Conservation (phyloP, 805 yeast species). For the Zygosaccharomyces bisporus region DNA sequence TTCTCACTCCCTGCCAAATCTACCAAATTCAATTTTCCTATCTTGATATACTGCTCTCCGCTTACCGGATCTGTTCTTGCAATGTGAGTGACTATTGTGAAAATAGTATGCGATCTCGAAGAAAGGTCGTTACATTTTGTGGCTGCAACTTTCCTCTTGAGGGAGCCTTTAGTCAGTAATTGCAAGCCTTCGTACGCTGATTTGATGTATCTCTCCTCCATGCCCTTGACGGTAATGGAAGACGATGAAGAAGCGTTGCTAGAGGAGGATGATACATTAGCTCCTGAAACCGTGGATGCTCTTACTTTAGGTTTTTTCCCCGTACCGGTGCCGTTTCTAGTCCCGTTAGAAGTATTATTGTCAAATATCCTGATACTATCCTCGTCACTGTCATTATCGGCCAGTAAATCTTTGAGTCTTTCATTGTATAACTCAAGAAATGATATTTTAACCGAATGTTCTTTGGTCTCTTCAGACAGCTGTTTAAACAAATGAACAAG, state of each 20-base stretch:
- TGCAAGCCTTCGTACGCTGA: slow-evolving; percentile 50
- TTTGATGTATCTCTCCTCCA: slow-evolving; percentile 51
- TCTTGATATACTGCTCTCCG: slow-evolving; percentile 47
- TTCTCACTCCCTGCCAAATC: slow-evolving; percentile 94
- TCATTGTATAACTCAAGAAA: slow-evolving; percentile 83
- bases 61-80: slow-evolving; percentile 46
- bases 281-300: slow-evolving; percentile 1
- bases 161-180: slow-evolving; percentile 53
- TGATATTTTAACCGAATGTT: slow-evolving; percentile 63
- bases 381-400: slow-evolving; percentile 31
- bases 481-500: slow-evolving; percentile 51
- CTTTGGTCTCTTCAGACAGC: slow-evolving; percentile 43
- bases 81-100: slow-evolving; percentile 61
- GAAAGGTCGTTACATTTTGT: slow-evolving; percentile 75
- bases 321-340: not conserved
- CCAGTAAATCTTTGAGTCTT: slow-evolving; percentile 64
- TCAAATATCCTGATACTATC: slow-evolving; percentile 52
- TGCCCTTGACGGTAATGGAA: slow-evolving; percentile 52
- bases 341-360: slow-evolving; percentile 30
- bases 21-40: slow-evolving; percentile 77
- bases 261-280: slow-evolving; percentile 5
- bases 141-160: slow-evolving; percentile 66
- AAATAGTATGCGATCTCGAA: slow-evolving; percentile 76
- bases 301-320: slow-evolving; percentile 3
- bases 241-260: slow-evolving; percentile 20